Percentiles rank a stretch among this genome's conserved stretches.
Evolutionary conservation across 2,329 filamentous ascomycete species (phyloP).

Genomic region (Cladosporium sp.): DNA sequence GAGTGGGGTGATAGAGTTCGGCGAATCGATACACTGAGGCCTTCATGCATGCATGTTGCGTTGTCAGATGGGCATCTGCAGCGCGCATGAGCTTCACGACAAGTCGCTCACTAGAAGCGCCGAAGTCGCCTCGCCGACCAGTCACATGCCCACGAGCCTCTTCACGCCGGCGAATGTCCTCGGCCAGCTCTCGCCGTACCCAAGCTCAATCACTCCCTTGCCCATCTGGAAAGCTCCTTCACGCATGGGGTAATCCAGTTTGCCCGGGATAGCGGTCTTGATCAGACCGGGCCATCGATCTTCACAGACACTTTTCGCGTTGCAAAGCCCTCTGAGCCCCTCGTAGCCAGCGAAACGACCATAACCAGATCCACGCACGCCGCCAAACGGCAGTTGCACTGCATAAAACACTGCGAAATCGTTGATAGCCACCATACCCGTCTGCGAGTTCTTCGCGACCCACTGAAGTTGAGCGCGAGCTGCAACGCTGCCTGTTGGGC

Average conservation of each 20-base stretch:
- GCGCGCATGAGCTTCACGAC: not conserved
- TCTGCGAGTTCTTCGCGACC: conserved; percentile 69
- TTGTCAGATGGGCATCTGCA: conserved; percentile 14
- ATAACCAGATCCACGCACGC: conserved; percentile 83
- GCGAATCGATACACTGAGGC: conserved; percentile 11
- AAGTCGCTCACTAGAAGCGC: not conserved
- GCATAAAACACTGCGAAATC: conserved; percentile 95
- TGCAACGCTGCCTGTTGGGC: conserved; percentile 46
- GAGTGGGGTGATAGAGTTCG: conserved; percentile 15
- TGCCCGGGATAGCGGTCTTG: conserved; percentile 76
- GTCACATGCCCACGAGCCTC: conserved; percentile 35
- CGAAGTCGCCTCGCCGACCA: not conserved
- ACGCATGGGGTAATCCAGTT: conserved; percentile 77
- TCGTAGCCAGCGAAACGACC: conserved; percentile 91
- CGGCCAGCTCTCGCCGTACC: conserved; percentile 47
- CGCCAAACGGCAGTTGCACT: conserved; percentile 92
- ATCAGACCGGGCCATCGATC: conserved; percentile 64
- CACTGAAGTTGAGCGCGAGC: conserved; percentile 62
- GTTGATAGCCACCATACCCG: conserved; percentile 92
- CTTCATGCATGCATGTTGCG: conserved; percentile 15
- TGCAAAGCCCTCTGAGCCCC: conserved; percentile 80
- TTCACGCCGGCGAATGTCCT: conserved; percentile 45
- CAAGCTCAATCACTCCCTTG: conserved; percentile 51
- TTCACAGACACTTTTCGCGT: conserved; percentile 81
- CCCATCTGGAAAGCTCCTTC: conserved; percentile 45